Evolutionary conservation across 2,329 filamentous ascomycete species (phyloP), one percentile per base, ranked within the genome.

Genomic region (Penicillium sp.): DNA sequence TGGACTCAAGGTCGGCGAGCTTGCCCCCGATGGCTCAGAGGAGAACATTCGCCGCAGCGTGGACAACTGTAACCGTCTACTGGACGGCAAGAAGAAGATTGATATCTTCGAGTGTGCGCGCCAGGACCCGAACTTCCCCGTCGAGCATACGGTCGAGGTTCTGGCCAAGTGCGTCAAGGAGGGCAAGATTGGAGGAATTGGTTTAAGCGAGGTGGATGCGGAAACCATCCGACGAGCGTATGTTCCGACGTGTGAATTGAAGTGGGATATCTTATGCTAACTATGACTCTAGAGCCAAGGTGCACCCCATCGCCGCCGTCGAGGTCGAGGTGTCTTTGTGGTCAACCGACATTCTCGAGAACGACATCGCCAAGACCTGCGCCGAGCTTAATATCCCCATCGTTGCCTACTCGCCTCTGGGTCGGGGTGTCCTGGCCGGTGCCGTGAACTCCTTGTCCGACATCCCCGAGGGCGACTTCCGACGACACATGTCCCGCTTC

Each of bases 291-390:
- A 69, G 67, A 44, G 71, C 75, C 41, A 75, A 76, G 45, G 73
- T 82, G 37, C 75, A 78, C 54, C 80, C 78, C 15, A 78, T 84
- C 42, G 73, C 74, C 1, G 76, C 77, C 1, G 81, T 84, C 6
- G 82, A 86, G 59, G 77, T 82, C 23, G 82, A 85, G 61, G 72
- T 84, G 48, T 80, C 76, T 13, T 69, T 83, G 1, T 84, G 76
- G 72, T 70, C 71, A 5, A 80, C 78, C 2, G 76, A 82, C 24
- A 77, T 82, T 40, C 65, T 83, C 4, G 65, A 77, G 15, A 84
- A 85, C 53, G 81, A 77, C 15, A 74, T 85, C 1, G 78, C 79
- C 2, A 62, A 72, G 46, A 73, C 77, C 1, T 84, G 81, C 53
- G 76, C 73, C 1, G 77, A 82, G 62, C 68, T 81, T 1, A 70